A percentile compares a stretch with the other conserved stretches of the same genome.
phyloP scores from a whole-genome alignment of 2,329 filamentous ascomycete species.

The Tolypocladium amazonense region DNA sequence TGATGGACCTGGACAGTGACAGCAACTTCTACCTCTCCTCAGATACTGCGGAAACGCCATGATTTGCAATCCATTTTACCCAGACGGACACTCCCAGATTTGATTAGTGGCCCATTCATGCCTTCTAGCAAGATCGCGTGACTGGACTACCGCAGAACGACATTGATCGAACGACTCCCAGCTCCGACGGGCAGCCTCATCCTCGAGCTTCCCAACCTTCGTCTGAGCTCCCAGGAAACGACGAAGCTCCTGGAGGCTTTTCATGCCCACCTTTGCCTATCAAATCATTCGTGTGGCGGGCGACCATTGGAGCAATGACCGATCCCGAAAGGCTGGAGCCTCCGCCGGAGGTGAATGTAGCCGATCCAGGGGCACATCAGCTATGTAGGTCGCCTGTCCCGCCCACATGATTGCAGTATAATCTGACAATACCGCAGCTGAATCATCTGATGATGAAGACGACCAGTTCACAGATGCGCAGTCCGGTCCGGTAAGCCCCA shows the following conservation, averaged over 20 bases:
- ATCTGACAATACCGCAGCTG: slow-evolving; percentile 23
- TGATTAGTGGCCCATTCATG: background rate
- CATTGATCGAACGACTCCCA: background rate
- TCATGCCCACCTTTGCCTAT: too few relatives aligned
- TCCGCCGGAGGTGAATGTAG: slow-evolving; percentile 20
- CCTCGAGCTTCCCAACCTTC: background rate
- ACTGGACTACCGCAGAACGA: background rate
- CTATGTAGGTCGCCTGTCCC: slow-evolving; percentile 30
- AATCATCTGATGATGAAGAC: slow-evolving; percentile 49
- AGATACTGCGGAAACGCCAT: background rate
- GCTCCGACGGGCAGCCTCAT: background rate
- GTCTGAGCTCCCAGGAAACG: background rate
- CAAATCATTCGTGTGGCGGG: background rate
- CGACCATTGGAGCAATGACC: slow-evolving; percentile 12
- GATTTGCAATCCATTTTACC: background rate
- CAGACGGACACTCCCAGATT: background rate
- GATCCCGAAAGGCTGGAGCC: slow-evolving; percentile 19
- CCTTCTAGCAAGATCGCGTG: background rate
- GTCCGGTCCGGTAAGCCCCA: slow-evolving; percentile 35
- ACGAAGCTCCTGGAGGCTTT: background rate
- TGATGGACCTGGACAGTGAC: slow-evolving; percentile 1
- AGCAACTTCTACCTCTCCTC: background rate
- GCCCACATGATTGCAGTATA: background rate
- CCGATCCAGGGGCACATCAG: slow-evolving; percentile 50
- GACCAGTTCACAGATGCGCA: slow-evolving; percentile 61